These are phyloP conservation scores for Fusarium brevicatenulatum DNA, from an alignment of 2,329 filamentous ascomycete species.

Conservation along the genomic window DNA sequence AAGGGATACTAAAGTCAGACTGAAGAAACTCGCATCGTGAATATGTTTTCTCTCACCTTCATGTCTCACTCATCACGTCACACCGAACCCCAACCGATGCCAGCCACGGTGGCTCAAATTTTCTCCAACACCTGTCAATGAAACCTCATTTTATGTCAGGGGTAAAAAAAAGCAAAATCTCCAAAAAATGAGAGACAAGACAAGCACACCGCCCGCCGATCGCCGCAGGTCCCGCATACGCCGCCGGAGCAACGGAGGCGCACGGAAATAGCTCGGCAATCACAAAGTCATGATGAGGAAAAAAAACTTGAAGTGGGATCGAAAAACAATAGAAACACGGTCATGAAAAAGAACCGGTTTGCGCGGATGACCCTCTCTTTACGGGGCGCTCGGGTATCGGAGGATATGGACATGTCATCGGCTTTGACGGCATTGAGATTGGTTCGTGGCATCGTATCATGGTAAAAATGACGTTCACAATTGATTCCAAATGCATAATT, in stretches of 20 bases:
- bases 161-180: constrained; percentile 7
- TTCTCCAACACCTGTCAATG: constrained; percentile 14
- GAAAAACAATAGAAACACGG: neutral
- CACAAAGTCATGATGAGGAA: constrained; percentile 2
- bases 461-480: neutral
- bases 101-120: constrained; percentile 25
- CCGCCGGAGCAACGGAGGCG: constrained; percentile 33
- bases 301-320: neutral
- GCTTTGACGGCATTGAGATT: constrained; percentile 18
- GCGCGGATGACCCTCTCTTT: neutral
- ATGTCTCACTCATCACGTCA: neutral
- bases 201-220: constrained; percentile 21
- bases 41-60: neutral
- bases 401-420: constrained; percentile 1
- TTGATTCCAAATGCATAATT: neutral
- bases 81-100: neutral
- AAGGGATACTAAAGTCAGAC: neutral
- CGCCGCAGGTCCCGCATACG: constrained; percentile 26
- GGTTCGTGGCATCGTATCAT: constrained; percentile 8
- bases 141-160: constrained; percentile 10
- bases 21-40: neutral
- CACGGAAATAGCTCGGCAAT: constrained; percentile 42
- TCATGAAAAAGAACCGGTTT: constrained; percentile 8
- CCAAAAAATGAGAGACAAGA: neutral
- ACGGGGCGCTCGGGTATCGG: constrained; percentile 11